Percentiles rank a stretch among this genome's conserved stretches.
phyloP scores from a whole-genome alignment of 352 stramenopile species.

The Lagenidium sp. region DNA sequence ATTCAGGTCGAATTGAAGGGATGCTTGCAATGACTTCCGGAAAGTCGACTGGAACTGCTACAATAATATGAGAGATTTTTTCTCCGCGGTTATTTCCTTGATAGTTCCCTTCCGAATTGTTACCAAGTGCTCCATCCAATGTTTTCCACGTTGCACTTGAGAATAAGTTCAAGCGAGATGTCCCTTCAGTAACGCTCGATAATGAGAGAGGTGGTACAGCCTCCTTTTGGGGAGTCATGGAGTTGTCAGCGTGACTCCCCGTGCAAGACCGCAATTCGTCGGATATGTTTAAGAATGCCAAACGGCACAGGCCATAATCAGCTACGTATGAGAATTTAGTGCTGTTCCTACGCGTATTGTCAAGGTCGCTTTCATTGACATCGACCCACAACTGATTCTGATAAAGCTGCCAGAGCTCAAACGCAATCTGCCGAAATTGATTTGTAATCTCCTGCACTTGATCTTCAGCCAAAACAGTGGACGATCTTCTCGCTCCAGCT shows the following conservation, averaged over 20 bases:
- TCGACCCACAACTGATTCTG: slow-evolving; percentile 72
- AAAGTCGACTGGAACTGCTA: slow-evolving; percentile 41
- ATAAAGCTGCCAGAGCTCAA: slow-evolving; percentile 69
- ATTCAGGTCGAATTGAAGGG: slow-evolving; percentile 26
- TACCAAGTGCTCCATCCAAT: slow-evolving; percentile 39
- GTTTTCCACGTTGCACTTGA: slow-evolving; percentile 51
- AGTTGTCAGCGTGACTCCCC: no score
- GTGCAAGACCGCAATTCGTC: slow-evolving; percentile 24
- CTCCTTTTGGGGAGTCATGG: not conserved
- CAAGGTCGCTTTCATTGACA: slow-evolving; percentile 47
- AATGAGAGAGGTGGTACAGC: slow-evolving; percentile 2
- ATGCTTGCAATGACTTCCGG: slow-evolving; percentile 31
- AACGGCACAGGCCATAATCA: slow-evolving; percentile 38
- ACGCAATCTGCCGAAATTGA: slow-evolving; percentile 27
- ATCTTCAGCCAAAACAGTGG: no score
- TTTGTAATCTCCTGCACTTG: slow-evolving; percentile 16
- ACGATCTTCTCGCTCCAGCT: no score
- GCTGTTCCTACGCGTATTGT: slow-evolving; percentile 33
- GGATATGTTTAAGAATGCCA: slow-evolving; percentile 47
- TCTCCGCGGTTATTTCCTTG: not conserved
- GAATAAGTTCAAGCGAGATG: slow-evolving; percentile 26
- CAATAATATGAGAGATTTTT: no score
- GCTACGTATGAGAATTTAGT: slow-evolving; percentile 36
- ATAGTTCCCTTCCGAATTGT: not conserved
- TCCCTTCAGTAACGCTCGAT: not conserved